phyloP scores from a whole-genome alignment of 495 filamentous ascomycete species.

The Penicillium flavigenum region DNA sequence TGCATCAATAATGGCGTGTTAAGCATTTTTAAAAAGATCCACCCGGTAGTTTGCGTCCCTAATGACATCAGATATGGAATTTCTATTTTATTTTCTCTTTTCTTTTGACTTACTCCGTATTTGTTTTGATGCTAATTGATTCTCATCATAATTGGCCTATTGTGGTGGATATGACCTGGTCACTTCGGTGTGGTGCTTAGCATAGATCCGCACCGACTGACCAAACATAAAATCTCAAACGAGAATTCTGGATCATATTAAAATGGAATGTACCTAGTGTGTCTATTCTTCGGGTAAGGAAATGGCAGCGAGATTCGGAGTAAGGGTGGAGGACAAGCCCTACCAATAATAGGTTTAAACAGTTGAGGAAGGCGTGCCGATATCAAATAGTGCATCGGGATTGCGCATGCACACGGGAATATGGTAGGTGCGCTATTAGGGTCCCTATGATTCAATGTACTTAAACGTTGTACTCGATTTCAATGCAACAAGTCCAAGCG shows the following conservation, averaged over 20 bases:
- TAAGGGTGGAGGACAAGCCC: not conserved
- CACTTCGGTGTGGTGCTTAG: not conserved
- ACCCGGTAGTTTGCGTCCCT: constrained; percentile 25
- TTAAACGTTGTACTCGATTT: not conserved
- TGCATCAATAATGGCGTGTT: constrained; percentile 37
- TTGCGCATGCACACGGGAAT: constrained; percentile 8
- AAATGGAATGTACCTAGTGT: not conserved
- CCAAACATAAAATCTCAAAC: not conserved
- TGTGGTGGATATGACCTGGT: not conserved
- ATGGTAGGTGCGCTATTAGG: not conserved
- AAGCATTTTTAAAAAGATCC: constrained; percentile 27
- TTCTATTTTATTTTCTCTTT: not conserved
- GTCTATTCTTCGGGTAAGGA: not conserved
- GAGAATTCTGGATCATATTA: not conserved
- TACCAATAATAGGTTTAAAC: not conserved
- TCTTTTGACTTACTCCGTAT: not conserved
- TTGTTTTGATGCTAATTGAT: not conserved
- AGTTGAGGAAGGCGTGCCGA: constrained; percentile 4
- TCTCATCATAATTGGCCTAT: not conserved
- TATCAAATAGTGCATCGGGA: not conserved
- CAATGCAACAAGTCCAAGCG: not conserved
- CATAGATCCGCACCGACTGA: not conserved
- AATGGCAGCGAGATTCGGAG: not conserved
- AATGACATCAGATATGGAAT: constrained; percentile 24
- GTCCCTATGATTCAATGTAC: not conserved